These are phyloP conservation scores for Suillus americanus DNA, from an alignment of 768 basidiomycete genomes.

Conservation along the genomic window DNA sequence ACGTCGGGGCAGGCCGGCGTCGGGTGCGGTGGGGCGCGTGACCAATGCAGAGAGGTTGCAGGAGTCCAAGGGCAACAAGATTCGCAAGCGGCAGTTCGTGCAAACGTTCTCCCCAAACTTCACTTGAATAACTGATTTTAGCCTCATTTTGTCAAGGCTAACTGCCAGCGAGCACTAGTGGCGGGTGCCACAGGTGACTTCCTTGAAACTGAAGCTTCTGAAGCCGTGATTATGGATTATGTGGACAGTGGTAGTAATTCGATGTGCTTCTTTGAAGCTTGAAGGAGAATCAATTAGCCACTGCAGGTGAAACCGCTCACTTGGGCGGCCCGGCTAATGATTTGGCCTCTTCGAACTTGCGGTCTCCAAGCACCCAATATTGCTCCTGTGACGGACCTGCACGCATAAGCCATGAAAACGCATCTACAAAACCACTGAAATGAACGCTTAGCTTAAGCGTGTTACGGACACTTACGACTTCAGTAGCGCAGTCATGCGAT, in stretches of 20 bases:
- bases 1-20: neutral
- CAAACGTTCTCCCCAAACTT: slow-evolving; percentile 2
- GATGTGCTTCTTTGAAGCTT: too few species aligned
- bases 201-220: too few species aligned
- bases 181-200: too few species aligned
- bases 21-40: neutral
- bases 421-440: too few species aligned
- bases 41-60: neutral
- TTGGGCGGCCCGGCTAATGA: neutral
- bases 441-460: too few species aligned
- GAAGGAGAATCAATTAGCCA: too few species aligned
- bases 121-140: neutral
- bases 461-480: too few species aligned
- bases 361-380: slow-evolving; percentile 8
- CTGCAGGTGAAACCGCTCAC: neutral
- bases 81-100: neutral
- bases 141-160: too few species aligned
- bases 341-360: neutral
- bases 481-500: too few species aligned
- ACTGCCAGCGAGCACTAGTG: neutral
- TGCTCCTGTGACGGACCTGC: neutral
- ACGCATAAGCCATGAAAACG: too few species aligned
- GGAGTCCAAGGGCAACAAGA: neutral
- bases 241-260: too few species aligned
- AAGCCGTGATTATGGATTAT: too few species aligned